phyloP scores from a whole-genome alignment of 2,329 filamentous ascomycete species.

The Pseudopithomyces chartarum region DNA sequence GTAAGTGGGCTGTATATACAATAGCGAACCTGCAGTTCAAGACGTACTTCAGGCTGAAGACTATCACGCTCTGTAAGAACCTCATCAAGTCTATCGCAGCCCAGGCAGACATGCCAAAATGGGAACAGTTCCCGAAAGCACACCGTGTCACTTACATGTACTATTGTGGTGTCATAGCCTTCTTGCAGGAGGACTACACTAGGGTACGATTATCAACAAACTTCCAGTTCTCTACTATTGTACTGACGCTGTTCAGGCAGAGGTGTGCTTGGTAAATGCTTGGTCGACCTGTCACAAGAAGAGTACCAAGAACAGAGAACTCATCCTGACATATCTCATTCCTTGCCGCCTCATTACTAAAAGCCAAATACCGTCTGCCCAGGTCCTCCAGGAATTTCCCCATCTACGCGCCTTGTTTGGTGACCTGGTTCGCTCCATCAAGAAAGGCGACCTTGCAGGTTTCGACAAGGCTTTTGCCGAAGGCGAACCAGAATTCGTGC shows the following conservation, averaged over 20 bases:
- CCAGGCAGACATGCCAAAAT: constrained; percentile 76
- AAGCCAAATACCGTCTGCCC: constrained; percentile 77
- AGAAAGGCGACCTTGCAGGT: constrained; percentile 76
- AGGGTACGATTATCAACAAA: constrained; percentile 56
- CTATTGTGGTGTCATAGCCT: constrained; percentile 90
- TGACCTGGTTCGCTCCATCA: constrained; percentile 79
- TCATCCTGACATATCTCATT: constrained; percentile 93
- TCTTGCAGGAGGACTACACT: constrained; percentile 90
- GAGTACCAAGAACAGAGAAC: constrained; percentile 78
- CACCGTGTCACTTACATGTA: constrained; percentile 97
- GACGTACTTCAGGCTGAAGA: constrained; percentile 96
- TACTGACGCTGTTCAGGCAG: constrained; percentile 34
- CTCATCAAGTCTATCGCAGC: constrained; percentile 83
- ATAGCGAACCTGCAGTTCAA: constrained; percentile 96
- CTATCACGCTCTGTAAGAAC: constrained; percentile 85
- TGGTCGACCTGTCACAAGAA: constrained; percentile 79
- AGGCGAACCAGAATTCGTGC: constrained; percentile 91
- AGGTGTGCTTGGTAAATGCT: constrained; percentile 70
- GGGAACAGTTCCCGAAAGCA: constrained; percentile 81
- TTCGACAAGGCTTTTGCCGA: constrained; percentile 83
- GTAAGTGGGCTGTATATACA: constrained; percentile 98
- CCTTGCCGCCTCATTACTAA: constrained; percentile 89
- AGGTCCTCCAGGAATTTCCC: constrained; percentile 76
- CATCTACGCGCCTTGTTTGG: constrained; percentile 77
- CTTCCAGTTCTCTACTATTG: neutral